Evolutionary conservation across 2,329 filamentous ascomycete species (phyloP), one percentile per base, ranked within the genome.

Genomic region (Orbilia ellipsospora): DNA sequence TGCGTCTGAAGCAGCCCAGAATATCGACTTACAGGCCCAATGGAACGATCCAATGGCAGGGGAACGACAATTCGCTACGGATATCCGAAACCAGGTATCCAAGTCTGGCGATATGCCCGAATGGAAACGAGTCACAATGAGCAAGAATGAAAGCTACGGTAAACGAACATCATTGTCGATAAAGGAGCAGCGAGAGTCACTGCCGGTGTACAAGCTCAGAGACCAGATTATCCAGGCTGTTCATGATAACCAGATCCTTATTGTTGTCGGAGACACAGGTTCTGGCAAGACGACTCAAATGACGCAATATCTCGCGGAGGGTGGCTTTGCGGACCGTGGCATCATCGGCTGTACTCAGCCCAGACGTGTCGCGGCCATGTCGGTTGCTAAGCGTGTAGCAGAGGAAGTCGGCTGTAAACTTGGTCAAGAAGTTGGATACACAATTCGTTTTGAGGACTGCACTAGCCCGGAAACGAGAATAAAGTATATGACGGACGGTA

Each of bases 401-500:
- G 93, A 98, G 81, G 95, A 99, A 84, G 93, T 98, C 73, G 94
- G 95, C 15, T 97, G 94, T 79, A 87, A 90, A 77, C 87, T 98
- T 12, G 95, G 95, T 40, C 89, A 94, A 67, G 94, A 97, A 81
- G 94, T 99, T 77, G 95, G 95, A 65, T 99, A 99, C 82, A 97
- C 92, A 6, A 97, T 99, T 81, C 92, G 95, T 81, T 99, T 99
- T 81, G 95, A 99, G 81, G 95, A 99, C 83, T 92, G 90, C 81
- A 97, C 94, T 0, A 92, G 90, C 78, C 89, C 92, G 1, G 87
- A 90, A 16, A 99, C 95, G 0, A 92, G 90, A 81, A 97, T 99
- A 85, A 99, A 99, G 84, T 99, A 99, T 84, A 97, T 99, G 94
- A 99, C 95, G 15, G 95, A 99, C 80, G 95, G 95, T 83, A 98